phyloP scores from a whole-genome alignment of 805 yeast species.

The Scheffersomyces stipitis region DNA sequence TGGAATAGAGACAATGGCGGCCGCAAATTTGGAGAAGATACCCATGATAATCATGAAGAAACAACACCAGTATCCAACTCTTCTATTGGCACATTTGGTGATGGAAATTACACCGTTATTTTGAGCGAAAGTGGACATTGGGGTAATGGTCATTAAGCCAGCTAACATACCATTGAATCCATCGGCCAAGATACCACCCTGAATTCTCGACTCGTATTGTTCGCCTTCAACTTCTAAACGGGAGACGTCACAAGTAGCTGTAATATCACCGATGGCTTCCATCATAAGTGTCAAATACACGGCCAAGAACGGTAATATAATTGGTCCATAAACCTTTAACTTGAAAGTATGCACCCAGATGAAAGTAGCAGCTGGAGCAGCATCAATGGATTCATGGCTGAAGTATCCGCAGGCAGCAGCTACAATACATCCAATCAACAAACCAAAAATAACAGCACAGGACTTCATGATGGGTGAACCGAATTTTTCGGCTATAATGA shows the following conservation, averaged over 20 bases:
- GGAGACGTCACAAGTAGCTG: constrained; percentile 92
- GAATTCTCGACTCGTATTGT: constrained; percentile 77
- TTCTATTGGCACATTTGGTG: constrained; percentile 87
- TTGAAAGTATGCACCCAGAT: constrained; percentile 87
- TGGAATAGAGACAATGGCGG: constrained; percentile 77
- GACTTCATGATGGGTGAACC: constrained; percentile 95
- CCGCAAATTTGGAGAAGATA: constrained; percentile 53
- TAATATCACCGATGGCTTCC: constrained; percentile 94
- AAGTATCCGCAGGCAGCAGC: constrained; percentile 91
- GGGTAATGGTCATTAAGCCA: constrained; percentile 81
- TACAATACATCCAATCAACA: constrained; percentile 85
- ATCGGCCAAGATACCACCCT: constrained; percentile 91
- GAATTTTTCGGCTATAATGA: constrained; percentile 76
- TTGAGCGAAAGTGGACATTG: constrained; percentile 90
- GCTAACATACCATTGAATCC: constrained; percentile 79
- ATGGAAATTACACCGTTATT: constrained; percentile 93
- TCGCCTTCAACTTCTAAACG: constrained; percentile 82
- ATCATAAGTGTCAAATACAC: constrained; percentile 79
- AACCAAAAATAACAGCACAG: constrained; percentile 86
- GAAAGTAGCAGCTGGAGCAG: constrained; percentile 81
- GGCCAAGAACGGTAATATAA: constrained; percentile 81
- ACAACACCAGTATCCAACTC: constrained; percentile 78
- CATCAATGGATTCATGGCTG: constrained; percentile 51
- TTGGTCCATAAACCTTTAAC: constrained; percentile 76
- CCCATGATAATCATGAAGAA: constrained; percentile 86